Evolutionary conservation across 805 yeast species (phyloP), one percentile per base, ranked within the genome.

Genomic region (Ogataea ganodermae): DNA sequence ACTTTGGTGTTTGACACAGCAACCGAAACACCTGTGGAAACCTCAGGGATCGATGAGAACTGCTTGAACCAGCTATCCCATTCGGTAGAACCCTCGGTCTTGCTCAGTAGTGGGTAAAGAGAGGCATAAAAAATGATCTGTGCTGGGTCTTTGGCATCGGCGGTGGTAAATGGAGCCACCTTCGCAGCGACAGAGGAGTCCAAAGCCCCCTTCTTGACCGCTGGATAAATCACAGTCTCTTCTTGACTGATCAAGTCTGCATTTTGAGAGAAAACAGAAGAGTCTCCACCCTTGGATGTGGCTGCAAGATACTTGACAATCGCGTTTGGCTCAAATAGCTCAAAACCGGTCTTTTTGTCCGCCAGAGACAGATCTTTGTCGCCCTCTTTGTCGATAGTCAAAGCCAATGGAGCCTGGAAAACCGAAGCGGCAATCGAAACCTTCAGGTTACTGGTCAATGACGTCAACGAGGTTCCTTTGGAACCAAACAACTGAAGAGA

Each of bases 291-390:
- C 7, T 49, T 39, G 16, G 59, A 46, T 8, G 53, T 42, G n/a
- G 65, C 65, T 35, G 80, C 70, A 51, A 83, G 67, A 58, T 80
- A 86, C 63, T 82, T 81, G 51, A 85, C 83, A 44, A 85, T 81
- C 17, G 94, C 82, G 60, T 85, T 83, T 17, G 88, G 73, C 63
- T 85, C 89, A 48, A 73, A 67, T 51, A 86, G 71, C 55, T 75
- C 78, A 44, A 80, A 75, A 6, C 66, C 65, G 31, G 72, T 63
- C 50, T 72, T 72, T 6, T 63, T 46, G 51, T 75, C 68, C 20
- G 46, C 56, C 40, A 67, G 51, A 4, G 44, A 43, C 24, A 59
- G 52, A 26, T 45, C 52, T 33, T 53, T 56, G 22, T 50, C 52
- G 4, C 51, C 55, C 22, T 56, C 65, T 16, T 52, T 54, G 26